These are phyloP conservation scores for Alternaria gaisen DNA, from an alignment of 2,329 filamentous ascomycete genomes.

Conservation along the genomic window DNA sequence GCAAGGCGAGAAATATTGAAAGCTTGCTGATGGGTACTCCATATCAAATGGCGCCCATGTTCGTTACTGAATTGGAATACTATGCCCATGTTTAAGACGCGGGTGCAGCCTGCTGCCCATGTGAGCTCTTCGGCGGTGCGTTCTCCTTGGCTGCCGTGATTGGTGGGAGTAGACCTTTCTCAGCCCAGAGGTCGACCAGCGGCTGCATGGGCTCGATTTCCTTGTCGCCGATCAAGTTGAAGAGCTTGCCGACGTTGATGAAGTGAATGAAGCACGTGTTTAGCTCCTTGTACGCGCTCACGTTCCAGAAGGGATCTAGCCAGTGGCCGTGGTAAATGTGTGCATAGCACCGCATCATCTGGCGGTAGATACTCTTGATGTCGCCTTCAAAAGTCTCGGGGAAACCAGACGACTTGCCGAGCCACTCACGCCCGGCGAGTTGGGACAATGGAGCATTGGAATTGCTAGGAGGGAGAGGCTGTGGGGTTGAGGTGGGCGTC, in stretches of 20 bases:
- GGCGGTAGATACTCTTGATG: conserved; percentile 73
- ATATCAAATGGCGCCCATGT: conserved; percentile 19
- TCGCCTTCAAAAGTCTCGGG: conserved; percentile 68
- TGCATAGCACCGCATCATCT: conserved; percentile 64
- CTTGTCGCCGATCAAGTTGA: conserved; percentile 79
- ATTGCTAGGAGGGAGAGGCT: conserved; percentile 56
- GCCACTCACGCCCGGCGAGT: conserved; percentile 76
- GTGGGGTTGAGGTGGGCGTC: conserved; percentile 55
- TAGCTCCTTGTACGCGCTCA: conserved; percentile 59
- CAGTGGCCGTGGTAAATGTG: conserved; percentile 63
- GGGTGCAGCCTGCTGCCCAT: conserved; percentile 29
- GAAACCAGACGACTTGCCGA: conserved; percentile 86
- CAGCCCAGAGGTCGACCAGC: conserved; percentile 89
- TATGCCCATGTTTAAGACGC: conserved; percentile 11
- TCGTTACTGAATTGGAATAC: conserved; percentile 1
- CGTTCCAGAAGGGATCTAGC: conserved; percentile 61
- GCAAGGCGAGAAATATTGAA: conserved; percentile 20
- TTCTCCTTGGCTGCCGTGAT: conserved; percentile 32
- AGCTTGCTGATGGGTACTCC: conserved; percentile 14
- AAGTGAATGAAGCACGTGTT: conserved; percentile 65
- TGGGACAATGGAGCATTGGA: conserved; percentile 67
- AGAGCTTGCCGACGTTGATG: conserved; percentile 75
- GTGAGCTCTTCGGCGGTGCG: conserved; percentile 27
- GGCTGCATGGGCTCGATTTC: conserved; percentile 97
- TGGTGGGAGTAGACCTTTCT: conserved; percentile 82